A percentile compares a stretch with the other conserved stretches of the same genome.
Conservation (phyloP, 805 yeast species). For the Ogataea siamensis region DNA sequence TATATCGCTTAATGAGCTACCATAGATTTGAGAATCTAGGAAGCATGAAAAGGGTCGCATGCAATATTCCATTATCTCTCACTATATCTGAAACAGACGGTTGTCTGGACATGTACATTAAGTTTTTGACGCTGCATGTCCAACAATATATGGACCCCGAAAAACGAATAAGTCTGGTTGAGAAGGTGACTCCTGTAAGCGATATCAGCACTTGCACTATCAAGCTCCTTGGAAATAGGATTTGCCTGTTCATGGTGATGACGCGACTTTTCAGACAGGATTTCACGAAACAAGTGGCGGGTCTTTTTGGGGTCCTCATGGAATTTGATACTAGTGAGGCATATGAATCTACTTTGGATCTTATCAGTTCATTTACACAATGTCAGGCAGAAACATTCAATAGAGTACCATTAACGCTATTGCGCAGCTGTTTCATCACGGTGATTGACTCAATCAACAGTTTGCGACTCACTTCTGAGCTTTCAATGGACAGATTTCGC, state of each 20-base stretch:
- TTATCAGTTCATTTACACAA: constrained; percentile 14
- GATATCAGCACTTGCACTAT: constrained; percentile 27
- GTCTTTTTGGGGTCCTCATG: constrained; percentile 21
- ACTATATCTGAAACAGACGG: constrained; percentile 28
- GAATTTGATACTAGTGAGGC: constrained; percentile 14
- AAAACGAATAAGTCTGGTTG: constrained; percentile 25
- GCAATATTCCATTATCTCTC: constrained; percentile 15
- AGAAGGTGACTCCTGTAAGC: constrained; percentile 36
- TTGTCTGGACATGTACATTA: constrained; percentile 33
- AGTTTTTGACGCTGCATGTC: constrained; percentile 27
- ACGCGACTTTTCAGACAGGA: constrained; percentile 30
- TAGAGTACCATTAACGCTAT: constrained; percentile 21
- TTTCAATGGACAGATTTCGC: constrained; percentile 12
- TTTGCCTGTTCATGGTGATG: constrained; percentile 31
- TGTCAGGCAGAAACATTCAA: constrained; percentile 15
- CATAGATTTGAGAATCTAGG: constrained; percentile 32
- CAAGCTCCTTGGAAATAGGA: constrained; percentile 29
- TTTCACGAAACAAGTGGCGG: constrained; percentile 23
- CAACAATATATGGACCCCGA: constrained; percentile 18
- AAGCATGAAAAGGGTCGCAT: not conserved
- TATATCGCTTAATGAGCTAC: constrained; percentile 28
- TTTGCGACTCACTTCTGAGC: constrained; percentile 3
- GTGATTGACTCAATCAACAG: constrained; percentile 20
- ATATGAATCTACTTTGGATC: constrained; percentile 14
- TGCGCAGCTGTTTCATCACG: constrained; percentile 17